Conservation (phyloP, 1,284 basidiomycete species). For the Phenoliferia sp. region DNA sequence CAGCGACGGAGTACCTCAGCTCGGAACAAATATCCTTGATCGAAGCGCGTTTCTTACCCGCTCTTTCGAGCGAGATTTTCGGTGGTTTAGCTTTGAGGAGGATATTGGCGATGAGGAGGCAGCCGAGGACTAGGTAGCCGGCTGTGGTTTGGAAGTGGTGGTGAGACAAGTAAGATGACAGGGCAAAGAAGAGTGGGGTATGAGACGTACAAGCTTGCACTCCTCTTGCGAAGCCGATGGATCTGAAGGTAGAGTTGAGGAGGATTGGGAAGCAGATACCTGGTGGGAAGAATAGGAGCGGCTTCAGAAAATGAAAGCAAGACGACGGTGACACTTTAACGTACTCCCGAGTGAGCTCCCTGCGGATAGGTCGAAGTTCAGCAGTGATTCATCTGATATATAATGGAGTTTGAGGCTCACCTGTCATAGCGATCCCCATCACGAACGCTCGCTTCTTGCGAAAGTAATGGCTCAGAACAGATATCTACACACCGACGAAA, state of each 20-base stretch:
- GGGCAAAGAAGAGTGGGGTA: not conserved
- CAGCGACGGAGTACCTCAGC: not conserved
- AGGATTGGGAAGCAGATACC: conserved; percentile 7
- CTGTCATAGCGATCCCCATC: conserved; percentile 3
- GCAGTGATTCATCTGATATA: too few relatives aligned
- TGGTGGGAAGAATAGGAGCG: too few relatives aligned
- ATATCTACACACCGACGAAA: not conserved
- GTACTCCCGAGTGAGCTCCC: not conserved
- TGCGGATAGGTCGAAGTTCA: too few relatives aligned
- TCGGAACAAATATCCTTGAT: not conserved
- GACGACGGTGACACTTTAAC: not conserved
- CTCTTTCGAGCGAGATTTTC: not conserved
- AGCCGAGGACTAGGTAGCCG: not conserved
- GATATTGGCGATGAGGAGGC: not conserved
- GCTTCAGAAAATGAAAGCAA: too few relatives aligned
- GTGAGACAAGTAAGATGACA: not conserved
- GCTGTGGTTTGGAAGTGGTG: not conserved
- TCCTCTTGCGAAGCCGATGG: not conserved
- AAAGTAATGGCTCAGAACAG: not conserved
- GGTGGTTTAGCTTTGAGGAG: not conserved
- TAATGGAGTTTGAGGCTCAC: too few relatives aligned
- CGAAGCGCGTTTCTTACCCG: not conserved
- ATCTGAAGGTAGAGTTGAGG: not conserved
- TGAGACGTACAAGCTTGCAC: not conserved
- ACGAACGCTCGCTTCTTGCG: not conserved